Evolutionary conservation across 2,329 filamentous ascomycete genomes (phyloP).

Genomic region (Cladophialophora yegresii): DNA sequence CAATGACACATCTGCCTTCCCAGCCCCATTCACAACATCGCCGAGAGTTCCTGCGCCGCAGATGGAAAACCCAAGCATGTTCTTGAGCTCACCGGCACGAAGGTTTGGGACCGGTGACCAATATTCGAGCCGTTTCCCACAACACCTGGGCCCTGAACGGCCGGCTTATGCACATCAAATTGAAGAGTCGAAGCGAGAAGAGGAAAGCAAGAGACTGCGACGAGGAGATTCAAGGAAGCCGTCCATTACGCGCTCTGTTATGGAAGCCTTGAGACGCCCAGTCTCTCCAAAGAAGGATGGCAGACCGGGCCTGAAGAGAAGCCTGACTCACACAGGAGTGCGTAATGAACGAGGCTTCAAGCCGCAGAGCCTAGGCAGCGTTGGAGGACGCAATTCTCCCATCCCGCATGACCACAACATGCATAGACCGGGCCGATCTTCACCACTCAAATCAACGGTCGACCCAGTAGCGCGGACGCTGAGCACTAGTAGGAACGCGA

Average conservation of each 20-base stretch:
- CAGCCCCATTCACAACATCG: conserved; percentile 50
- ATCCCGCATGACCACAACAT: conserved; percentile 38
- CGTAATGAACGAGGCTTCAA: conserved; percentile 37
- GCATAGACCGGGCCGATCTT: conserved; percentile 48
- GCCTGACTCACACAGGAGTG: conserved; percentile 45
- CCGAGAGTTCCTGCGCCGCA: conserved; percentile 43
- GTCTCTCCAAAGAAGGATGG: conserved; percentile 31
- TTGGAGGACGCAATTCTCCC: conserved; percentile 30
- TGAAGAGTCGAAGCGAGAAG: conserved; percentile 50
- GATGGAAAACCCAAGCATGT: conserved; percentile 51
- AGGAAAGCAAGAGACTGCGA: conserved; percentile 37
- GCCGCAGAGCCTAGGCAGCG: conserved; percentile 41
- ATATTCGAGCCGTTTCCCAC: conserved; percentile 37
- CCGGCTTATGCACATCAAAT: conserved; percentile 54
- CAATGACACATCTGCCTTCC: conserved; percentile 44
- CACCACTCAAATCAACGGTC: conserved; percentile 43
- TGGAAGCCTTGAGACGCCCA: conserved; percentile 34
- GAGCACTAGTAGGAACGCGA: conserved; percentile 36
- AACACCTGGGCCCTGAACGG: conserved; percentile 36
- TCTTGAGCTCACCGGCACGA: conserved; percentile 52
- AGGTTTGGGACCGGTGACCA: conserved; percentile 43
- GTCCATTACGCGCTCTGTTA: conserved; percentile 38
- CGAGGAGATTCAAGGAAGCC: conserved; percentile 40
- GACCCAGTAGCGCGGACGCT: conserved; percentile 32
- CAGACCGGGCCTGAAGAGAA: conserved; percentile 45